A percentile compares a stretch with the other conserved stretches of the same genome.
phyloP scores from a whole-genome alignment of 2,329 filamentous ascomycete species.

The Colletotrichum noveboracense region DNA sequence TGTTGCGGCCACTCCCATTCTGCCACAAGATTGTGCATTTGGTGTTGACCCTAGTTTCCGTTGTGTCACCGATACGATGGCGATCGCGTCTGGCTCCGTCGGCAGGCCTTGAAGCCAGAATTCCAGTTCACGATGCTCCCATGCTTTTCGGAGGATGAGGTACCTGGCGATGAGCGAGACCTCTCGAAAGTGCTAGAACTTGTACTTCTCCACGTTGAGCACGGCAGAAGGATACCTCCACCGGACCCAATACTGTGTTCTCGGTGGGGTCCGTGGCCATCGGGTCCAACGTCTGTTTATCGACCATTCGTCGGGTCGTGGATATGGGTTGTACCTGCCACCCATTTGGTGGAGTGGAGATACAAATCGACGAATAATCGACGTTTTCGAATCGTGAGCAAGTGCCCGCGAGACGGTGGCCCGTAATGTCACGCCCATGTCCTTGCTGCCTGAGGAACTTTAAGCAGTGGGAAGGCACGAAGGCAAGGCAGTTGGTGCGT shows the following conservation, averaged over 20 bases:
- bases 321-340: background rate
- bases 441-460: background rate
- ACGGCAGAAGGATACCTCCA: background rate
- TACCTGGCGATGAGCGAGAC: background rate
- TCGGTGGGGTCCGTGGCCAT: background rate
- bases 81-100: background rate
- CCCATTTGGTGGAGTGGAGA: background rate
- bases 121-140: conserved; percentile 2
- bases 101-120: background rate
- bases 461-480: background rate
- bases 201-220: background rate
- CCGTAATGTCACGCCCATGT: background rate
- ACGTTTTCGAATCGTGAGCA: background rate
- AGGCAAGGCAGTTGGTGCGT: background rate
- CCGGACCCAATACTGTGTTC: background rate
- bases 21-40: background rate
- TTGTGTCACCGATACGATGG: background rate
- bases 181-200: background rate
- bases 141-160: background rate
- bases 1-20: background rate
- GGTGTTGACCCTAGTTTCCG: background rate
- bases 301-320: background rate
- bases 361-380: conserved; percentile 16
- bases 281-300: background rate
- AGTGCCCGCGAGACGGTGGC: background rate